These are phyloP conservation scores for Cladosporium sp. DNA, from an alignment of 2,329 filamentous ascomycete genomes.

Conservation along the genomic window DNA sequence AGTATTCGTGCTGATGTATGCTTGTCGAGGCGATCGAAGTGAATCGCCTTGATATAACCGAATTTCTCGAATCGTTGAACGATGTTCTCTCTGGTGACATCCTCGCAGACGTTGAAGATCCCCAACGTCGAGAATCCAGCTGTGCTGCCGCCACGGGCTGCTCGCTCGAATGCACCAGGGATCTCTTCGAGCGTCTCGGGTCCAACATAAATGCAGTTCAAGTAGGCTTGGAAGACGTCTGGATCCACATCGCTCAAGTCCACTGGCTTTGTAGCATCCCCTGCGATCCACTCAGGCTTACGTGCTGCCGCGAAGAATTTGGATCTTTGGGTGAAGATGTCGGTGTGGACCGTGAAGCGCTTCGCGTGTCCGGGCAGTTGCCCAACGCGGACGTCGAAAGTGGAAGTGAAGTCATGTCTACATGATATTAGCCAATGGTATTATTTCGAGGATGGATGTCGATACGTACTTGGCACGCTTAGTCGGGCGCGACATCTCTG, in stretches of 20 bases:
- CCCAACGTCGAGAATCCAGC: neutral
- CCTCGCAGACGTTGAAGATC: neutral
- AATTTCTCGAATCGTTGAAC: neutral
- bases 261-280: neutral
- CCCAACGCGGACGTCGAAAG: neutral
- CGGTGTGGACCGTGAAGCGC: neutral
- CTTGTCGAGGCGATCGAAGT: too few species aligned
- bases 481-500: neutral
- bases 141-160: neutral
- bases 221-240: neutral
- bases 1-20: too few species aligned
- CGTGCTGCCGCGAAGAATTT: neutral
- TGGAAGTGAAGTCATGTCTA: neutral
- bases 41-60: neutral
- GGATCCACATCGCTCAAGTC: neutral
- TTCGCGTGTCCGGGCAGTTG: neutral
- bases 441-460: neutral
- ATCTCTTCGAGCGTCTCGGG: neutral
- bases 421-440: neutral
- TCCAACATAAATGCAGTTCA: neutral
- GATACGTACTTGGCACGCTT: neutral
- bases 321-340: neutral
- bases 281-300: neutral
- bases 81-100: neutral
- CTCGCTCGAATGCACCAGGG: neutral